Evolutionary conservation across 495 filamentous ascomycete genomes (phyloP), one percentile per base, ranked within the genome.

Genomic region (Penicillium longicatenatum): DNA sequence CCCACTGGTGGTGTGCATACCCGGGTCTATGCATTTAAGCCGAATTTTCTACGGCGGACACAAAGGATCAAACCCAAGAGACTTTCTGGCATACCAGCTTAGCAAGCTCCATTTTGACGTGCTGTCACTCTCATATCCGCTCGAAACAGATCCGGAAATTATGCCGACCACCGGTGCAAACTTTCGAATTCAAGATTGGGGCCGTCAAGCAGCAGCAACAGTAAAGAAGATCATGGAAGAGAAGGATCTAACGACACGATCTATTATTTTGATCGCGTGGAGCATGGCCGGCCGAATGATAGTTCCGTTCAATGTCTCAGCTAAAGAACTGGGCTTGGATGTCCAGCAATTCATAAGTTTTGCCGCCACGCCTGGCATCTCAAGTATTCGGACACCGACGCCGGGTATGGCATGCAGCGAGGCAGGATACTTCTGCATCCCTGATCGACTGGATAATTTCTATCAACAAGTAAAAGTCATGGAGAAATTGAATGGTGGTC

Each of bases 41-140:
- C 54, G 67, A 12, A 58, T 70, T n/a, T 63, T 64, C 33, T 70
- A 67, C 37, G 67, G 67, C 10, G 67, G 64, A 17, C 67, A 70
- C 37, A 10, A 46, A 9, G 58, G 49, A 48, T 61, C 42, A 31
- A 41, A 26, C 17, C 26, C 52, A 12, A 54, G 47, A 2, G 49
- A 67, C 33, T 70, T 70, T 33, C 41, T 67, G 12, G 41, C 60
- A 19, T 35, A 67, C 31, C 61, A 59, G 49, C 62, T 67, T 10
- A 61, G 39, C 35, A 45, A 59, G 3, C 46, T 48, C 19, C 64
- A 61, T 10, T 64, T 56, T 45, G 52, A 53, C 10, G 54, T 70
- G 5, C 43, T 70, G n/a, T 66, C 61, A 22, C 9, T 70, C 9
- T 70, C 67, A 6, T 70, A 70, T 51, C 67, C 67, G 1, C 50